Conservation (phyloP, 306 rosid species). For the Ormosia semicastrata region DNA sequence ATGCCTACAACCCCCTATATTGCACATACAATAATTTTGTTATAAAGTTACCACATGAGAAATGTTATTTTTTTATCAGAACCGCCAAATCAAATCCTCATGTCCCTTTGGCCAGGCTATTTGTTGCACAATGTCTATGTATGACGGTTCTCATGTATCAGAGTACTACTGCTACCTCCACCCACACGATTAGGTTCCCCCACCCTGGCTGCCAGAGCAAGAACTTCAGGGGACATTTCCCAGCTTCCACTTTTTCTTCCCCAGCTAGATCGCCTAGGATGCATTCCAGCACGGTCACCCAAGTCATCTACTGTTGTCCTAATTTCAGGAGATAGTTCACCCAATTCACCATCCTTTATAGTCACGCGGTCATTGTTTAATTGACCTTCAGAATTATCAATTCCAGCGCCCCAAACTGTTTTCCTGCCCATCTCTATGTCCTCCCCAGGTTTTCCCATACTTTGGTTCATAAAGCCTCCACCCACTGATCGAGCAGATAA, state of each 20-base stretch:
- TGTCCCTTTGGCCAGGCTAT: not conserved
- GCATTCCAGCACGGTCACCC: constrained; percentile 64
- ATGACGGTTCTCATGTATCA: constrained; percentile 40
- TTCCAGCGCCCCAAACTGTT: constrained; percentile 74
- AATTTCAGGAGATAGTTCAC: constrained; percentile 73
- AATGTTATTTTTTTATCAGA: constrained; percentile 19
- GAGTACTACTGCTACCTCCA: constrained; percentile 62
- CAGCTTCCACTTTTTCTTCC: constrained; percentile 99
- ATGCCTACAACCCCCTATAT: constrained; percentile 35
- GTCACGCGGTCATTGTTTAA: constrained; percentile 57
- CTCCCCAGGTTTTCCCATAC: constrained; percentile 84
- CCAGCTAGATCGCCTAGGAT: constrained; percentile 95
- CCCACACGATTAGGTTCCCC: constrained; percentile 68
- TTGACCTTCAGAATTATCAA: constrained; percentile 63
- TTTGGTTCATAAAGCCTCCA: constrained; percentile 89
- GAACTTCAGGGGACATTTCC: constrained; percentile 99
- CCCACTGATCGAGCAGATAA: constrained; percentile 68
- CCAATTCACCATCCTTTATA: constrained; percentile 76
- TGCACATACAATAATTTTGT: constrained; percentile 50
- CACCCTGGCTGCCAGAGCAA: constrained; percentile 84
- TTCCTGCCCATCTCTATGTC: constrained; percentile 97
- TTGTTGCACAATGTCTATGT: constrained; percentile 20
- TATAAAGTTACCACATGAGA: constrained; percentile 33
- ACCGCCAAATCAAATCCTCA: constrained; percentile 35
- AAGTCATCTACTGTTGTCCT: constrained; percentile 71